Evolutionary conservation across 2,329 filamentous ascomycete species (phyloP).

Genomic region (Colletotrichum sp.): DNA sequence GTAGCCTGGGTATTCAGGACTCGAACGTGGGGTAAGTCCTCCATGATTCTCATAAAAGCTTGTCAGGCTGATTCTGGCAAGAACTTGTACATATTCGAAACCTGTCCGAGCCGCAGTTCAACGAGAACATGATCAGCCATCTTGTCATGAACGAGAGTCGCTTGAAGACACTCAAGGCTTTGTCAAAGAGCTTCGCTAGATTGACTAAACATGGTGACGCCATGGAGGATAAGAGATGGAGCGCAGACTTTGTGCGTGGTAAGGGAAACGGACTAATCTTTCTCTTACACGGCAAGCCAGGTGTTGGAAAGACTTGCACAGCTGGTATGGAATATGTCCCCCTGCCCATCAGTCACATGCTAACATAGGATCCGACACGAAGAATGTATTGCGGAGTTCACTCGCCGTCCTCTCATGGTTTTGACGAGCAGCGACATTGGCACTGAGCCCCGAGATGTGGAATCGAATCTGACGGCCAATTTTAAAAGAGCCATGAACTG

Average conservation of each 20-base stretch:
- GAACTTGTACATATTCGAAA: no score
- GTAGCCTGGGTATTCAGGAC: no score
- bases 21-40: no score
- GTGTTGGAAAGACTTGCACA: slow-evolving; percentile 17
- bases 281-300: slow-evolving; percentile 6
- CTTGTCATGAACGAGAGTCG: slow-evolving; percentile 29
- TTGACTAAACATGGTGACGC: slow-evolving; percentile 21
- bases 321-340: not conserved
- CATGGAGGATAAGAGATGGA: slow-evolving; percentile 1
- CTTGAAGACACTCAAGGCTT: slow-evolving; percentile 28
- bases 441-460: slow-evolving; percentile 1
- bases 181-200: slow-evolving; percentile 30
- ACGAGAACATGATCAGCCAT: slow-evolving; percentile 29
- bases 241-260: slow-evolving; percentile 5
- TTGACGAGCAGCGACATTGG: slow-evolving; percentile 33
- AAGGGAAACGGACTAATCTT: slow-evolving; percentile 13
- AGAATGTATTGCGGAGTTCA: slow-evolving; percentile 37
- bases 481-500: slow-evolving; percentile 28
- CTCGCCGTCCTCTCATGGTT: slow-evolving; percentile 33
- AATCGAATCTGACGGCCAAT: slow-evolving; percentile 14
- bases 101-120: slow-evolving; percentile 3
- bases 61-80: no score
- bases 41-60: no score
- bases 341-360: no score
- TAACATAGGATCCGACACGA: no score